Conservation (phyloP, 371 early-diverging fungal species). For the Mortierella sp. region DNA sequence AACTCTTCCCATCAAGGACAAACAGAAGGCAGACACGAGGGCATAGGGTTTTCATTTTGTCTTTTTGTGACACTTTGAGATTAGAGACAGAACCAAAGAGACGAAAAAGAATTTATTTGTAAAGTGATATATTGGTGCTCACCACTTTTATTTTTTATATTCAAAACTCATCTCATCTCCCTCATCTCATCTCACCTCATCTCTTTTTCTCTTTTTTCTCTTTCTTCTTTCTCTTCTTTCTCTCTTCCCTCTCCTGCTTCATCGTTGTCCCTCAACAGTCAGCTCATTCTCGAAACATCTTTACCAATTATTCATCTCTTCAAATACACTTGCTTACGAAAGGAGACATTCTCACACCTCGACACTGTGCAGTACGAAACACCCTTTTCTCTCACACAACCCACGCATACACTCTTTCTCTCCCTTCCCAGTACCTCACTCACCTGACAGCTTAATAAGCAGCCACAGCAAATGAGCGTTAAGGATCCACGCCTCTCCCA, state of each 20-base stretch:
- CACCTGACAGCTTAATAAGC: not conserved
- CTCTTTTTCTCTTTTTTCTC: not conserved
- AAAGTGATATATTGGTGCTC: constrained; percentile 3
- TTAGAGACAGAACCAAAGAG: not conserved
- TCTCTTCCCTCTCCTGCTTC: not conserved
- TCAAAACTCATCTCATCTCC: not conserved
- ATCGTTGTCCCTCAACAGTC: not conserved
- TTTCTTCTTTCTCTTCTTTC: not conserved
- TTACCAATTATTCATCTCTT: no score
- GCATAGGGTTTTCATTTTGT: not conserved
- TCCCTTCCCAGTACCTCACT: not conserved
- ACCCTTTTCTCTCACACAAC: not conserved
- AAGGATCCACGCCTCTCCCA: constrained; percentile 69
- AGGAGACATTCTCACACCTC: not conserved
- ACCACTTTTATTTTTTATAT: constrained; percentile 7
- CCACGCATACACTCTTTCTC: not conserved
- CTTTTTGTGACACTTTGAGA: constrained; percentile 14
- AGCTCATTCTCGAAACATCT: not conserved
- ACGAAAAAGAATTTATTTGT: not conserved
- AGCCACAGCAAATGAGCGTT: constrained; percentile 1
- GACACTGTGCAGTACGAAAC: no score
- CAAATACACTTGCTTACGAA: not conserved
- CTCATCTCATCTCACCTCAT: constrained; percentile 13
- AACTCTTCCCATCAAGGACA: not conserved
- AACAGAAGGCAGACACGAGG: not conserved